A percentile compares a stretch with the other conserved stretches of the same genome.
These are phyloP conservation scores for Pulveroboletus sp. DNA, from an alignment of 768 basidiomycete genomes.

Conservation along the genomic window DNA sequence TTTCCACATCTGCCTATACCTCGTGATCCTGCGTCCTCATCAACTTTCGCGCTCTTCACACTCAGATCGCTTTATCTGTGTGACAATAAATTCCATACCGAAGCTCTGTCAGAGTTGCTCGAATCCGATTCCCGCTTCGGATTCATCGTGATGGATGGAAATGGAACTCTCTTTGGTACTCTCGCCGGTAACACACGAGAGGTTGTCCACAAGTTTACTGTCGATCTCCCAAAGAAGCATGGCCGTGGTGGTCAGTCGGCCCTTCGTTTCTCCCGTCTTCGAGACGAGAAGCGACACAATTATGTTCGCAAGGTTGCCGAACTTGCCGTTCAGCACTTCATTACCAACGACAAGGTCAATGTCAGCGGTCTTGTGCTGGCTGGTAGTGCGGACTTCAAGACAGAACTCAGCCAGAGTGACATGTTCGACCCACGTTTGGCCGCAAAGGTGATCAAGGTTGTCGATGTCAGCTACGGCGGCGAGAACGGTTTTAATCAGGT, in stretches of 20 bases:
- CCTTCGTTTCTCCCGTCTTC: slow-evolving; percentile 97
- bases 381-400: slow-evolving; percentile 98
- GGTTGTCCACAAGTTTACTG: slow-evolving; percentile 96
- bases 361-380: slow-evolving; percentile 94
- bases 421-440: slow-evolving; percentile 88
- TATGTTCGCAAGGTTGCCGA: slow-evolving; percentile 99
- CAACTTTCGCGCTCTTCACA: slow-evolving; percentile 1
- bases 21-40: not conserved
- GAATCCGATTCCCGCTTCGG: slow-evolving; percentile 98
- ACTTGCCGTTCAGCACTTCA: slow-evolving; percentile 94
- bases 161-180: slow-evolving; percentile 93
- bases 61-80: slow-evolving; percentile 92
- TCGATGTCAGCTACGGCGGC: slow-evolving; percentile 97
- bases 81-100: slow-evolving; percentile 99
- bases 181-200: slow-evolving; percentile 97
- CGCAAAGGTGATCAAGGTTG: slow-evolving; percentile 94
- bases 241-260: slow-evolving; percentile 99
- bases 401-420: slow-evolving; percentile 92
- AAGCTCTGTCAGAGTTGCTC: slow-evolving; percentile 91
- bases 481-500: slow-evolving; percentile 99
- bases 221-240: slow-evolving; percentile 99
- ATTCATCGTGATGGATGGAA: slow-evolving; percentile 99
- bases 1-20: not conserved
- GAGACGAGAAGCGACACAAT: slow-evolving; percentile 99
- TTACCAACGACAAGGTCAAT: slow-evolving; percentile 97